phyloP scores from a whole-genome alignment of 2,329 filamentous ascomycete species.

The Amauroascus niger region DNA sequence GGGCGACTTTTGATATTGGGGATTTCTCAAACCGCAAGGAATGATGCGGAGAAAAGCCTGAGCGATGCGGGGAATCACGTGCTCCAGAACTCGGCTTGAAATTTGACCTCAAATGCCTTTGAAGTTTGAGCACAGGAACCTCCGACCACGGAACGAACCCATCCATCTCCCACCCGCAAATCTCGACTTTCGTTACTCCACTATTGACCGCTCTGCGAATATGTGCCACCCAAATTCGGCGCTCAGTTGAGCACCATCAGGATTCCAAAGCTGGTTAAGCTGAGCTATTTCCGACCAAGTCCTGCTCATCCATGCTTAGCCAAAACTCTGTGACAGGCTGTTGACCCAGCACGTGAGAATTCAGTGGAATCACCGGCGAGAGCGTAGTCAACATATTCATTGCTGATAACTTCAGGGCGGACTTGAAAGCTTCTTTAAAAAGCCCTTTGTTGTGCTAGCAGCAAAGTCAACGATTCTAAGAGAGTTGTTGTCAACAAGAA shows the following conservation, averaged over 20 bases:
- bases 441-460: constrained; percentile 49
- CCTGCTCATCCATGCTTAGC: constrained; percentile 55
- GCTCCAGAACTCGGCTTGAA: no score
- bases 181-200: constrained; percentile 52
- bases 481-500: no score
- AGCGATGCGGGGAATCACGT: constrained; percentile 6
- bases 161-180: no score
- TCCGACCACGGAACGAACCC: no score
- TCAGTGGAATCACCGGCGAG: constrained; percentile 48
- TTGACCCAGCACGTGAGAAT: constrained; percentile 53
- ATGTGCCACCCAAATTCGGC: constrained; percentile 52
- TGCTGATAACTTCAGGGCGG: constrained; percentile 51
- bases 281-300: constrained; percentile 51
- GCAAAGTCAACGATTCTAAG: constrained; percentile 32
- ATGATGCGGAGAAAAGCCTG: constrained; percentile 4
- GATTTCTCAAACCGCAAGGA: background rate
- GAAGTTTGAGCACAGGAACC: no score
- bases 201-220: constrained; percentile 56
- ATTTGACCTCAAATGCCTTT: no score
- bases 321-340: constrained; percentile 55
- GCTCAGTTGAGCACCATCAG: constrained; percentile 52
- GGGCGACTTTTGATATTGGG: background rate
- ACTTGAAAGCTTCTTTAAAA: constrained; percentile 52
- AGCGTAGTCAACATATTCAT: constrained; percentile 50
- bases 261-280: constrained; percentile 56